Percentiles rank a stretch among this genome's conserved stretches.
phyloP scores from a whole-genome alignment of 179 eudicot genomes.

The Pouteria campechiana region DNA sequence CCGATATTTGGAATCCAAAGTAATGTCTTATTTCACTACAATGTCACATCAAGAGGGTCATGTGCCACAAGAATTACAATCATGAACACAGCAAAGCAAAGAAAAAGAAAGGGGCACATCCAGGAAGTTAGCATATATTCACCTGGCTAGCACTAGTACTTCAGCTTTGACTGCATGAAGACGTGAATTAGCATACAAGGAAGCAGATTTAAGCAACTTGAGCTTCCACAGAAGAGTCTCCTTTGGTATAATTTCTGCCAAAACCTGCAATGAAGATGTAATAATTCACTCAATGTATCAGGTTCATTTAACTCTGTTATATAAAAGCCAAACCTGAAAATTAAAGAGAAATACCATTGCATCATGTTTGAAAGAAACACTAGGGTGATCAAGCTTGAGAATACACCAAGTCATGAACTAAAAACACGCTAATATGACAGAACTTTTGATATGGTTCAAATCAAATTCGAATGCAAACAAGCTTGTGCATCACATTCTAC shows the following conservation, averaged over 20 bases:
- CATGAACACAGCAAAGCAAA: not conserved
- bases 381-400: too few relatives aligned
- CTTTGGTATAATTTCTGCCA: constrained; percentile 59
- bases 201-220: constrained; percentile 65
- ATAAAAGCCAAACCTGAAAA: not conserved
- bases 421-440: too few relatives aligned
- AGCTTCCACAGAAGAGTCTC: constrained; percentile 65
- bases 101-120: not conserved
- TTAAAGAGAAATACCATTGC: not conserved
- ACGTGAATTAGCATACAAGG: constrained; percentile 63
- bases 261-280: constrained; percentile 16
- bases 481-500: too few relatives aligned
- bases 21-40: too few relatives aligned
- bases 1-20: too few relatives aligned
- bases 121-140: not conserved
- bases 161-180: constrained; percentile 71
- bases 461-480: too few relatives aligned
- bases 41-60: too few relatives aligned
- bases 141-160: constrained; percentile 90
- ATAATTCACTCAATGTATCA: not conserved
- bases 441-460: too few relatives aligned
- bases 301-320: not conserved
- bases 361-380: too few relatives aligned
- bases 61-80: too few relatives aligned
- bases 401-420: too few relatives aligned